phyloP scores from a whole-genome alignment of 495 filamentous ascomycete genomes.

The Aspergillus campestris region DNA sequence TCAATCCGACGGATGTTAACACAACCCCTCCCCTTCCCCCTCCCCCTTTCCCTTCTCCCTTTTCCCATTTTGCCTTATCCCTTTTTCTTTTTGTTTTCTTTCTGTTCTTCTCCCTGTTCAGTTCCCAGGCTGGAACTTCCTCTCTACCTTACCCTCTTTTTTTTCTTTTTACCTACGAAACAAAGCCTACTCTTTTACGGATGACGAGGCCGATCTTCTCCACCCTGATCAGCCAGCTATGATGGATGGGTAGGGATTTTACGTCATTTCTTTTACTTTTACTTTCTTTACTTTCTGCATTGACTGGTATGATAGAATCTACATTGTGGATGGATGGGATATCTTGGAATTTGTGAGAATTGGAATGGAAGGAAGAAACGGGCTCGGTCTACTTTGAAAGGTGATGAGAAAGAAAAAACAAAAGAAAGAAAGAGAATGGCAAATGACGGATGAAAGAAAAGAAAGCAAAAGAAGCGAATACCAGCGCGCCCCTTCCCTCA shows the following conservation, averaged over 20 bases:
- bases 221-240: too few relatives aligned
- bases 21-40: too few relatives aligned
- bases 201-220: background rate
- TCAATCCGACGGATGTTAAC: too few relatives aligned
- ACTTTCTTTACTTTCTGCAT: too few relatives aligned
- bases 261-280: too few relatives aligned
- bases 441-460: background rate
- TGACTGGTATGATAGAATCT: slow-evolving; percentile 1
- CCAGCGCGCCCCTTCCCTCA: too few relatives aligned
- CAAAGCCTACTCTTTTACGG: background rate
- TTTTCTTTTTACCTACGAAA: background rate
- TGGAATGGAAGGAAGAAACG: background rate
- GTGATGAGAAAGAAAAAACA: background rate
- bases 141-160: background rate
- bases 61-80: too few relatives aligned
- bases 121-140: slow-evolving; percentile 7
- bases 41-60: too few relatives aligned
- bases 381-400: background rate
- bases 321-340: background rate
- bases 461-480: background rate
- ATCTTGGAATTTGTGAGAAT: background rate
- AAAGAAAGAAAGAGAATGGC: background rate
- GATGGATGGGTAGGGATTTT: too few relatives aligned
- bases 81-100: slow-evolving; percentile 1
- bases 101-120: slow-evolving; percentile 5